phyloP scores from a whole-genome alignment of 495 filamentous ascomycete genomes.

The Ascodesmis nigricans region DNA sequence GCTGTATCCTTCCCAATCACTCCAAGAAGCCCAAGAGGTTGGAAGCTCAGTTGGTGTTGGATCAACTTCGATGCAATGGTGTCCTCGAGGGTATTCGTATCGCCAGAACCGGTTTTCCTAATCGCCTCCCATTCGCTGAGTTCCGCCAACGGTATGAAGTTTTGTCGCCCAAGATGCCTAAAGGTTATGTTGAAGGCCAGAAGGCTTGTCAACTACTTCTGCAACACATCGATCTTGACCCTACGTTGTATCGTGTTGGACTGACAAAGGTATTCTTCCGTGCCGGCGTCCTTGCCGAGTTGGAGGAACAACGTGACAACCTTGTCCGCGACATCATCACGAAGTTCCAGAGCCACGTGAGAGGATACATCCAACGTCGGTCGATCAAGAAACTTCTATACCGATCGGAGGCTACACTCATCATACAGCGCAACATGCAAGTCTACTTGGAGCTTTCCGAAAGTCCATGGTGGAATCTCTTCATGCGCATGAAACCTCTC shows the following conservation, averaged over 20 bases:
- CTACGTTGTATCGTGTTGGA: slow-evolving; percentile 71
- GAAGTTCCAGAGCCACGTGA: slow-evolving; percentile 75
- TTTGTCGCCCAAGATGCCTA: slow-evolving; percentile 74
- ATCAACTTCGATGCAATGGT: slow-evolving; percentile 95
- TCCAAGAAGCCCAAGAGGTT: slow-evolving; percentile 93
- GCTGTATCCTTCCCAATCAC: slow-evolving; percentile 96
- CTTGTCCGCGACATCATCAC: slow-evolving; percentile 83
- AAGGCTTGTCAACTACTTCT: slow-evolving; percentile 67
- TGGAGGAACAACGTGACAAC: slow-evolving; percentile 84
- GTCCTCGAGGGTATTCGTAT: slow-evolving; percentile 96
- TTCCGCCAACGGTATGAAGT: slow-evolving; percentile 95
- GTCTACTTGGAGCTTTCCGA: slow-evolving; percentile 70
- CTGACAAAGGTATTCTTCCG: slow-evolving; percentile 97
- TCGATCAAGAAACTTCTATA: slow-evolving; percentile 83
- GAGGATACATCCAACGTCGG: slow-evolving; percentile 71
- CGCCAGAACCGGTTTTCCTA: slow-evolving; percentile 94
- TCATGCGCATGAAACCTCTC: slow-evolving; percentile 88
- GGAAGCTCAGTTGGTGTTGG: slow-evolving; percentile 67
- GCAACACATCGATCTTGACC: slow-evolving; percentile 68
- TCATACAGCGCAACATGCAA: slow-evolving; percentile 84
- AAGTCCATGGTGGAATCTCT: slow-evolving; percentile 91
- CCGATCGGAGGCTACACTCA: slow-evolving; percentile 77
- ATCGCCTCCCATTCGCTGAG: slow-evolving; percentile 74
- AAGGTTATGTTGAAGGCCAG: slow-evolving; percentile 79
- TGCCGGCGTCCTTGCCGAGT: slow-evolving; percentile 82